These are phyloP conservation scores for Domatiomyces globalis DNA, from an alignment of 2,329 filamentous ascomycete species.

Conservation along the genomic window DNA sequence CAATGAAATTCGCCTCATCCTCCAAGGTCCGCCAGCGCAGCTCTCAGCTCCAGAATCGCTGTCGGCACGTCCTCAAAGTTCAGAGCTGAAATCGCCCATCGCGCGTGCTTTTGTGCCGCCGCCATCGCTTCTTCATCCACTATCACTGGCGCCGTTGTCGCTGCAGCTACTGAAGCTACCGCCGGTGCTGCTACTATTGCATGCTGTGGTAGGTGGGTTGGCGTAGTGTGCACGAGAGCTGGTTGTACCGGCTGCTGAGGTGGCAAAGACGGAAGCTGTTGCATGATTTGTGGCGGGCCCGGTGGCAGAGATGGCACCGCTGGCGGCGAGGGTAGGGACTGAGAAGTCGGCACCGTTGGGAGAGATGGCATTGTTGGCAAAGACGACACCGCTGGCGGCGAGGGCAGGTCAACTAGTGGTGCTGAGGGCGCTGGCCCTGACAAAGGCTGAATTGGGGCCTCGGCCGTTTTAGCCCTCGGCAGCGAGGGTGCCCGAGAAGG, in stretches of 20 bases:
- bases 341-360: no score
- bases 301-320: no score
- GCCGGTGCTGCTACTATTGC: conserved; percentile 10
- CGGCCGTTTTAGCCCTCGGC: conserved; percentile 5
- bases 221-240: neutral
- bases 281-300: no score
- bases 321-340: neutral
- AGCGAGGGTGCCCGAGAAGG: conserved; percentile 22
- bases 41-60: conserved; percentile 68
- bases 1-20: conserved; percentile 19
- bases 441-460: conserved; percentile 13
- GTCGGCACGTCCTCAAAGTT: conserved; percentile 94
- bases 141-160: conserved; percentile 12
- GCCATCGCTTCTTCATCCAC: conserved; percentile 59
- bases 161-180: conserved; percentile 19
- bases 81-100: conserved; percentile 89
- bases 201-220: conserved; percentile 20
- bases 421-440: conserved; percentile 25
- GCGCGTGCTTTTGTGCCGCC: conserved; percentile 84
- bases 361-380: conserved; percentile 7
- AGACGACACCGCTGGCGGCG: conserved; percentile 18
- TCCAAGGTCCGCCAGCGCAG: conserved; percentile 58
- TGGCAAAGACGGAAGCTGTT: no score
- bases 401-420: conserved; percentile 24
- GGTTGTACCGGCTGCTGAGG: neutral